Base-by-base conservation (phyloP, 2,329 filamentous ascomycete genomes). In the Aspergillus sp. region DNA sequence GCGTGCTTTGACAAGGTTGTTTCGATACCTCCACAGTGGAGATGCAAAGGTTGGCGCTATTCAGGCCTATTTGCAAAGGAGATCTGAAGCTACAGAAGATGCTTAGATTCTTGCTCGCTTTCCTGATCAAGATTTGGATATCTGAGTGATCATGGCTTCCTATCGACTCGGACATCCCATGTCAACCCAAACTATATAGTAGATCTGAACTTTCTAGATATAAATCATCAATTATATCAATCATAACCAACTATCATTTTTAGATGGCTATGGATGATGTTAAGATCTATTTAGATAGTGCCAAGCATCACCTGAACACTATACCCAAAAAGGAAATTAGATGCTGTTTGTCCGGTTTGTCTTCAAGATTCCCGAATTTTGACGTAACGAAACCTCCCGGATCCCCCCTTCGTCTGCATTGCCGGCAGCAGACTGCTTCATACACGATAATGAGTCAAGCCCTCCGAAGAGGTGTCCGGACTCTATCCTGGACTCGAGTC, bases 361-460 rank as follows among this genome's bases (percentile, higher is more conserved):
- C 34, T 41, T 7, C 9, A 29, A 9, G 4, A 12, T 26, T 34
- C 31, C 32, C 29, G 26, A n/a, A 19, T 27, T 40, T 27, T 19
- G n/a, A 39, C 28, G 8, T 29, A 27, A 19, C 19, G 34, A 45
- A 45, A 44, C 55, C 56, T 53, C 57, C 55, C 54, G 55, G 57
- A 52, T 57, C 45, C 47, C 41, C 37, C 28, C 33, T 29, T 48
- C 40, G 37, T 41, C 41, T 32, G 13, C 13, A 30, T 44, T 41
- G 41, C 34, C 40, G 39, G 38, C 48, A 30, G 32, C 19, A 19
- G 19, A 19, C 19, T 19, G 45, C 48, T 50, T 33, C 39, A 35
- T 46, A 47, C 42, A 48, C 46, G 52, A 61, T 56, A 50, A 69
- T 69, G 65, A 57, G 58, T 57, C 59, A 60, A 53, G 54, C 57